Evolutionary conservation across 768 basidiomycete genomes (phyloP).

Genomic region (Leccinum pellstonianum): DNA sequence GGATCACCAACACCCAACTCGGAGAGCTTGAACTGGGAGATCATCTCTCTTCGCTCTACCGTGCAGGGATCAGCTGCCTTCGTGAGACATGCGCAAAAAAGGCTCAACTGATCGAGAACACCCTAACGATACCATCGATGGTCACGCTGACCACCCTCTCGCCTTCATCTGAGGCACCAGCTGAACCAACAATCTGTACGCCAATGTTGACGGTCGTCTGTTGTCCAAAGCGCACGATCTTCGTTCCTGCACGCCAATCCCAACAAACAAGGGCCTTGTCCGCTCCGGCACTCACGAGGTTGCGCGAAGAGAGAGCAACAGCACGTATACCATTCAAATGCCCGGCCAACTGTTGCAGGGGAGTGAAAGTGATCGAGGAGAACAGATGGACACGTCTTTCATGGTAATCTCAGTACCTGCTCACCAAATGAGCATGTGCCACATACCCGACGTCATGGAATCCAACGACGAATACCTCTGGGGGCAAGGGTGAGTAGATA

Average conservation of each 20-base stretch:
- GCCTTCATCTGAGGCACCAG: constrained; percentile 46
- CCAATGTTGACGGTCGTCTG: constrained; percentile 92
- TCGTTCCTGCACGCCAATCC: constrained; percentile 88
- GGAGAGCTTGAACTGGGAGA: constrained; percentile 85
- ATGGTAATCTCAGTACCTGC: constrained; percentile 1
- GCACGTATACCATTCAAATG: constrained; percentile 90
- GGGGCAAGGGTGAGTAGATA: constrained; percentile 5
- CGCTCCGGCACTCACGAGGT: constrained; percentile 81
- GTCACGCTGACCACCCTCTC: constrained; percentile 89
- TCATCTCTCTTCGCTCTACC: constrained; percentile 75
- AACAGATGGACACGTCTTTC: constrained; percentile 82
- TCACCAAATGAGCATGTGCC: not conserved
- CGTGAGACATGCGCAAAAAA: not conserved
- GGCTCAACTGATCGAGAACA: constrained; percentile 83
- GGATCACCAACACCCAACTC: constrained; percentile 73
- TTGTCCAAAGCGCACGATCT: constrained; percentile 89
- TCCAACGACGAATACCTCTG: constrained; percentile 88
- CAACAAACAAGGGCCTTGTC: constrained; percentile 77
- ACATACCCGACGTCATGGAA: constrained; percentile 89
- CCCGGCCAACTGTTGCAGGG: constrained; percentile 79
- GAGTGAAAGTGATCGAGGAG: constrained; percentile 80
- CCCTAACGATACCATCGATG: constrained; percentile 87
- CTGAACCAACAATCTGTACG: constrained; percentile 73
- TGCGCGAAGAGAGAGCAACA: constrained; percentile 80
- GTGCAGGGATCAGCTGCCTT: constrained; percentile 7